Evolutionary conservation across 2,329 filamentous ascomycete species (phyloP), one percentile per base, ranked within the genome.

Genomic region (Hypoxylon sp.): DNA sequence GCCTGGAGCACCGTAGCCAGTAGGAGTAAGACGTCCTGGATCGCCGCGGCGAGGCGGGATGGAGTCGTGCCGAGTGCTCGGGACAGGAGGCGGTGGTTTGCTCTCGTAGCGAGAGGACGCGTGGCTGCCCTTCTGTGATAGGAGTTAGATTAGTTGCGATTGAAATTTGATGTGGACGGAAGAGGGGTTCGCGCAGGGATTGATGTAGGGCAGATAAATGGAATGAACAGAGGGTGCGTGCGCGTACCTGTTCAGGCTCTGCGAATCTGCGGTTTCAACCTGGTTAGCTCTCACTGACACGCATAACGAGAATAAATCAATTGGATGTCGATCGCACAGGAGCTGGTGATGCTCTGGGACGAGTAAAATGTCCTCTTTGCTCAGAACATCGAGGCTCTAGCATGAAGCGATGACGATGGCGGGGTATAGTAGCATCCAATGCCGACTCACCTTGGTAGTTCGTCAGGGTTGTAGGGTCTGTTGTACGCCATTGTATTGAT

Each of bases 401-500:
- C 24, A 17, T 33, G 26, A 31, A 60, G 60, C 39, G 58, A 68
- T 70, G 70, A 71, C 66, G 71, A 67, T 72, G 66, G 75, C 73
- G 75, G 75, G 75, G 74, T 75, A 72, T 57, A 56, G 42, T 26
- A 39, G 19, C 29, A 58, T 47, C 48, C 26, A 37, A 47, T 17
- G 63, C 37, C 48, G 46, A 82, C 91, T 83, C 86, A 96, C 92
- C 94, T 94, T 78, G 95, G 95, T 71, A 99, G 89, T 79, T 94
- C 93, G 84, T 99, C 95, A 35, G 94, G 94, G 81, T 99, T 97
- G 84, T 94, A 96, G 62, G 91, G 89, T 80, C 90, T 90, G 83
- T 97, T 97, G 86, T 98, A 98, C 63, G 95, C 95, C 95, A 98
- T 98, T 39, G 53, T 71, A 44, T 22, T 48, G 50, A 55, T 64